Evolutionary conservation across 495 filamentous ascomycete genomes (phyloP).

Genomic region (Glonium stellatum): DNA sequence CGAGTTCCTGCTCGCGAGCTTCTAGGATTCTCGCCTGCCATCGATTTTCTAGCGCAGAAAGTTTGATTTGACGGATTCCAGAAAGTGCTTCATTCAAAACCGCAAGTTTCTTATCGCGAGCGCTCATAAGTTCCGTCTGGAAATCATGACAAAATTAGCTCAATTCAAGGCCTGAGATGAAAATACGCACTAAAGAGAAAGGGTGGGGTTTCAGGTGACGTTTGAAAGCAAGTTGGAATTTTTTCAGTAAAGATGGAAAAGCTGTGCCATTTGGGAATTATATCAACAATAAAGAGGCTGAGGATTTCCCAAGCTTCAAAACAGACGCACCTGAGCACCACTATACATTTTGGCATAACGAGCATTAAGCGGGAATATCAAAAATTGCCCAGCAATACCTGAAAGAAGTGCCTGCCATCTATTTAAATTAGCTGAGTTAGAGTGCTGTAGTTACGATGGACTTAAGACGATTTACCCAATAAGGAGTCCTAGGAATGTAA

Average conservation of each 20-base stretch:
- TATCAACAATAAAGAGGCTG: not conserved
- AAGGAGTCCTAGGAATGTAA: constrained; percentile 57
- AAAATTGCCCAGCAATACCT: constrained; percentile 56
- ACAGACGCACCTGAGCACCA: constrained; percentile 32
- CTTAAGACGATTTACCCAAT: constrained; percentile 43
- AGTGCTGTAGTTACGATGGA: not conserved
- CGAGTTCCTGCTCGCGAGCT: constrained; percentile 59
- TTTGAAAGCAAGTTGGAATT: too few species aligned
- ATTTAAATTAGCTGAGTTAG: constrained; percentile 42
- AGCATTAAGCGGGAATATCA: constrained; percentile 64
- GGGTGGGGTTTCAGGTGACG: too few species aligned
- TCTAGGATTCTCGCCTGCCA: constrained; percentile 71
- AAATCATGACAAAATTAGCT: not conserved
- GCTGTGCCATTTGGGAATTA: too few species aligned
- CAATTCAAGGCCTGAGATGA: not conserved
- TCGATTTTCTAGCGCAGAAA: constrained; percentile 70
- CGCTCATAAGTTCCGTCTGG: constrained; percentile 63
- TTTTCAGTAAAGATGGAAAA: too few species aligned
- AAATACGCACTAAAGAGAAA: too few species aligned
- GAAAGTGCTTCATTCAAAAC: constrained; percentile 74
- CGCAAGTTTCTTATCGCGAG: constrained; percentile 69
- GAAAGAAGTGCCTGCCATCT: constrained; percentile 48
- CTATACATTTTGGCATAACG: constrained; percentile 62
- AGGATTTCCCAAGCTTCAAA: not conserved
- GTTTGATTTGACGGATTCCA: constrained; percentile 84